phyloP scores from a whole-genome alignment of 352 stramenopile species.

The Phytophthora pisi region DNA sequence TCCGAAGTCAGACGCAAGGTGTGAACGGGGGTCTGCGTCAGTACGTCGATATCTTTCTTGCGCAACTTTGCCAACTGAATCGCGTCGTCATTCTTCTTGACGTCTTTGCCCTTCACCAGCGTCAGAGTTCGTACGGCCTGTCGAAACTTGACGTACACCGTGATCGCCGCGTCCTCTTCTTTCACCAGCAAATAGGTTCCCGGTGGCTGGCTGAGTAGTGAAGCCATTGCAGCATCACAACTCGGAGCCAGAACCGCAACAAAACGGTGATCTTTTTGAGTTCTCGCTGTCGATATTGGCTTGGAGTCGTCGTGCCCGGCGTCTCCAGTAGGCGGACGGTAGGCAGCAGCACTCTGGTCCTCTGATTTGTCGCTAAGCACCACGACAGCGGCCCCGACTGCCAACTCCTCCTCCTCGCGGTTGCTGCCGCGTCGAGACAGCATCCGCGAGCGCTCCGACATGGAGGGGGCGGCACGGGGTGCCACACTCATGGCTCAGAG shows the following conservation, averaged over 20 bases:
- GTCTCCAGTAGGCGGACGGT: slow-evolving; percentile 2
- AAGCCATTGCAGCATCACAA: slow-evolving; percentile 44
- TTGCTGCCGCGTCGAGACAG: slow-evolving; percentile 11
- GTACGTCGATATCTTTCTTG: slow-evolving; percentile 30
- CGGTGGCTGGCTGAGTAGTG: slow-evolving; percentile 47
- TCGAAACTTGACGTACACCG: slow-evolving; percentile 66
- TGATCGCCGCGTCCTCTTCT: slow-evolving; percentile 46
- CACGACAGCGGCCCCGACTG: slow-evolving; percentile 28
- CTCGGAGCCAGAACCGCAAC: slow-evolving; percentile 57
- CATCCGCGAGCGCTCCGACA: slow-evolving; percentile 10
- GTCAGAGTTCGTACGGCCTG: slow-evolving; percentile 46
- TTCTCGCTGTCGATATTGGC: slow-evolving; percentile 2
- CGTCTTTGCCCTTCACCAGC: slow-evolving; percentile 55
- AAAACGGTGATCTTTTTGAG: slow-evolving; percentile 36
- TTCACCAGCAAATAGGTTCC: slow-evolving; percentile 56
- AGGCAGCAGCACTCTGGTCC: slow-evolving; percentile 14
- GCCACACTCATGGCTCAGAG: slow-evolving; percentile 29
- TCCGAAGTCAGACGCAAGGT: slow-evolving; percentile 39
- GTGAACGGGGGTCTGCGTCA: slow-evolving; percentile 47
- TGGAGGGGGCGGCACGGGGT: slow-evolving; percentile 14
- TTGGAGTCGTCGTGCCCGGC: slow-evolving; percentile 12
- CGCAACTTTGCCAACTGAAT: slow-evolving; percentile 42
- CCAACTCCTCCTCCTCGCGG: slow-evolving; percentile 17
- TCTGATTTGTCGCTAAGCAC: slow-evolving; percentile 17
- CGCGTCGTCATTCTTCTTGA: slow-evolving; percentile 42